Conservation (phyloP, 441 rosid species). For the Geranium incanum region DNA sequence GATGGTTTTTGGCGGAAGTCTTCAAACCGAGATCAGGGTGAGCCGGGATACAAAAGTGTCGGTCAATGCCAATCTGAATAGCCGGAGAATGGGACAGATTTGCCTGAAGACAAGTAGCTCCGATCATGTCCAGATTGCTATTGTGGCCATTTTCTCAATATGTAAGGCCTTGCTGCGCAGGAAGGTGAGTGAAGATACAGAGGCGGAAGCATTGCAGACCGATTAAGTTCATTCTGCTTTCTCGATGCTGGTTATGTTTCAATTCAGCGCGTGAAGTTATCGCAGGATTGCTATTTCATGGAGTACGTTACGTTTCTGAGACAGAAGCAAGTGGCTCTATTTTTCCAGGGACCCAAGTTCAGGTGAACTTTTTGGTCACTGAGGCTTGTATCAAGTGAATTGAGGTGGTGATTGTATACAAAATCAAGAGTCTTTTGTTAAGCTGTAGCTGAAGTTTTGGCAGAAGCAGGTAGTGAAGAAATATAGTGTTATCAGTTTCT, state of each 20-base stretch:
- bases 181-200: slow-evolving; percentile 29
- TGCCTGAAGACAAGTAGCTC: slow-evolving; percentile 57
- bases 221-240: slow-evolving; percentile 15
- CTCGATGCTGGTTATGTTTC: neutral
- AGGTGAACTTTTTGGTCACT: too few species aligned
- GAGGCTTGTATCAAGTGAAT: too few species aligned
- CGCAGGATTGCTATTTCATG: too few species aligned
- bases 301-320: neutral
- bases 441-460: too few species aligned
- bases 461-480: too few species aligned
- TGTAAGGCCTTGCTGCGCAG: slow-evolving; percentile 43
- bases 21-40: slow-evolving; percentile 66
- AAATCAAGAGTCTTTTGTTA: too few species aligned
- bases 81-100: slow-evolving; percentile 67
- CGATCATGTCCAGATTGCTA: slow-evolving; percentile 57
- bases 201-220: slow-evolving; percentile 33
- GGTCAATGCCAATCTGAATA: slow-evolving; percentile 57
- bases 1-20: slow-evolving; percentile 56
- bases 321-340: neutral
- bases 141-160: slow-evolving; percentile 51
- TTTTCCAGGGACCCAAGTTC: neutral
- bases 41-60: slow-evolving; percentile 43
- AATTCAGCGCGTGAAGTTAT: too few species aligned
- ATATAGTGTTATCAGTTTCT: too few species aligned
- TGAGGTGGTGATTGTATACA: too few species aligned